Base-by-base conservation (phyloP, 2,329 filamentous ascomycete genomes). In the Neospermospora avenae region DNA sequence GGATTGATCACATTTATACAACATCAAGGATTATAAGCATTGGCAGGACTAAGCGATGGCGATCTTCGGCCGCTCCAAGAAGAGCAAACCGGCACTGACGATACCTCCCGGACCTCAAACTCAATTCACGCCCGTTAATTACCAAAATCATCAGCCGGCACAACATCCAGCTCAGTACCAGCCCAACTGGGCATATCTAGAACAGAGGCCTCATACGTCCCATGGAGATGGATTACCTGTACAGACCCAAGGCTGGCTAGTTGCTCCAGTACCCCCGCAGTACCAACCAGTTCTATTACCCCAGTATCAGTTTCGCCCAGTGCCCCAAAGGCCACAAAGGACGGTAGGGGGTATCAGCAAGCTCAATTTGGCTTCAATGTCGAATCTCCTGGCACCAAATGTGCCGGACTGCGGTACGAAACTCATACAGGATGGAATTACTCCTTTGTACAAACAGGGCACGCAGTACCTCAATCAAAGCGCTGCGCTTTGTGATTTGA, bases 401-500 rank as follows among this genome's bases (percentile, higher is more conserved):
- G 68, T 77, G 5, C 74, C 77, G n/a, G 39, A 72, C 69, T 44
- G 74, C 68, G 67, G 63, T 22, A 58, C 63, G 0, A 72, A 76
- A 25, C 65, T 78, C 7, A 73, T 80, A 57, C 77, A 80, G 49
- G 76, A 81, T 60, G 74, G 76, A 1, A 65, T 80, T 22, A 72
- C 78, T 6, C 69, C 71, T 44, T 79, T 77, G 74, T 77, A 81
- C 45, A 69, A 70, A 13, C 68, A 76, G 39, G 74, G 74, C 18
- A 75, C 76, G 0, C 77, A 80, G 65, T 72, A 81, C 25, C 70
- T 78, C 44, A 77, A 77, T 63, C 77, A 80, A 64, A 74, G 75
- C 4, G 76, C 77, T 14, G 75, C 77, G 5, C 73, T 84, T 18
- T 84, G 79, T 67, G 84, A 89, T 67, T 76, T 84, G 57, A 81